These are phyloP conservation scores for Aphanomyces cochlioides DNA, from an alignment of 352 stramenopile genomes.

Conservation along the genomic window DNA sequence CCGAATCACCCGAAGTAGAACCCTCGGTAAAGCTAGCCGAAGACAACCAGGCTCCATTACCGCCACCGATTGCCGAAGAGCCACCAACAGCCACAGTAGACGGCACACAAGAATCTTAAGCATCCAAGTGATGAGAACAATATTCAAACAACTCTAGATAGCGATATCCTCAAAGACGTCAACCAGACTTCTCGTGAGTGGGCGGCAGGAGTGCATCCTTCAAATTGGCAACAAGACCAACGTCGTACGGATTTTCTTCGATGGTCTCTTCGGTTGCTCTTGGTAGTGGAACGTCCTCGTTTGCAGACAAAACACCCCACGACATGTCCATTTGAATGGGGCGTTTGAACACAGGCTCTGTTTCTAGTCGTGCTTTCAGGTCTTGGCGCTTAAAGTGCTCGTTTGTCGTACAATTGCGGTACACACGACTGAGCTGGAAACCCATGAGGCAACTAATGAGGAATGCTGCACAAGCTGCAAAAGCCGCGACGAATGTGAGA, in stretches of 20 bases:
- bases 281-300: slow-evolving; percentile 61
- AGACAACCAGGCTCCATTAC: too few relatives aligned
- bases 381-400: slow-evolving; percentile 82
- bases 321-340: slow-evolving; percentile 48
- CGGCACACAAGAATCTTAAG: too few relatives aligned
- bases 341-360: slow-evolving; percentile 1
- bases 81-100: too few relatives aligned
- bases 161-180: too few relatives aligned
- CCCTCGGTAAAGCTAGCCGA: too few relatives aligned
- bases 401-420: slow-evolving; percentile 68
- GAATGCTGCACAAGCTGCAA: slow-evolving; percentile 54
- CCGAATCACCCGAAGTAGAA: background rate
- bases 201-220: background rate
- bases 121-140: too few relatives aligned
- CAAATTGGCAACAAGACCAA: slow-evolving; percentile 29
- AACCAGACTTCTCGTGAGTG: too few relatives aligned
- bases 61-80: too few relatives aligned
- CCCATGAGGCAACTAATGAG: slow-evolving; percentile 70
- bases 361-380: slow-evolving; percentile 51
- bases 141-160: too few relatives aligned
- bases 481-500: slow-evolving; percentile 63
- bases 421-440: slow-evolving; percentile 69
- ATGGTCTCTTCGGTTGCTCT: slow-evolving; percentile 54
- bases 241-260: slow-evolving; percentile 75
- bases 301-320: slow-evolving; percentile 71